Evolutionary conservation across 83 land plant species (phyloP), one percentile per base, ranked within the genome.

Genomic region (Picea abies): DNA sequence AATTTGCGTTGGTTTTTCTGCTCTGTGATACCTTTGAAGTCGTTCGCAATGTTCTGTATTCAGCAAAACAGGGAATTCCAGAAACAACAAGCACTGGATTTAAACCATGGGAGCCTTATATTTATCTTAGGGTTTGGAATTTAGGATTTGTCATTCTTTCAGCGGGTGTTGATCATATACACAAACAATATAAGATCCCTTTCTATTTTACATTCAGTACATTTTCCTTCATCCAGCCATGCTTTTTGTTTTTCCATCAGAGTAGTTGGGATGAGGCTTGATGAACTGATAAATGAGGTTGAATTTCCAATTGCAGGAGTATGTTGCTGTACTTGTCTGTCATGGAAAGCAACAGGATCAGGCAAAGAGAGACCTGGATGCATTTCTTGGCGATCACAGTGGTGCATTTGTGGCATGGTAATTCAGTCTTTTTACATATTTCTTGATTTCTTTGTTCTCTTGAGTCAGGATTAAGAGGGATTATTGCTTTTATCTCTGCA

Each of bases 391-490:
- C 8, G 94, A 90, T 86, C 93, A 92, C 61, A 93, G 90, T 70
- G 81, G 82, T 83, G 71, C 94, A 76, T 95, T 95, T 88, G 93
- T 93, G 19, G 85, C 90, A 23, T 95, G 98, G 98, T 95, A 86
- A 82, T 10, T 25, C 47, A 29, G 11, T 17, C 87, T 69, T 82
- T 82, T 65, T 20, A 83, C 25, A 29, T 4, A 41, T 58, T 66
- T 47, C 17, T 78, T 69, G 69, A 4, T 68, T 49, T 49, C 26
- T 67, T 26, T 60, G 0, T 35, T 35, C 60, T 16, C 22, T 76
- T 77, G 63, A 29, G 77, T 76, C 23, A 63, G 29, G 41, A 23
- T 71, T 23, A 47, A 6, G 29, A 60, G 37, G 60, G 44, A 12
- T 39, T 25, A 32, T 63, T 80, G 67, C 44, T 62, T 64, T 19